Conservation (phyloP, 176 grass and related monocot species). For the Cenchrus americanus region DNA sequence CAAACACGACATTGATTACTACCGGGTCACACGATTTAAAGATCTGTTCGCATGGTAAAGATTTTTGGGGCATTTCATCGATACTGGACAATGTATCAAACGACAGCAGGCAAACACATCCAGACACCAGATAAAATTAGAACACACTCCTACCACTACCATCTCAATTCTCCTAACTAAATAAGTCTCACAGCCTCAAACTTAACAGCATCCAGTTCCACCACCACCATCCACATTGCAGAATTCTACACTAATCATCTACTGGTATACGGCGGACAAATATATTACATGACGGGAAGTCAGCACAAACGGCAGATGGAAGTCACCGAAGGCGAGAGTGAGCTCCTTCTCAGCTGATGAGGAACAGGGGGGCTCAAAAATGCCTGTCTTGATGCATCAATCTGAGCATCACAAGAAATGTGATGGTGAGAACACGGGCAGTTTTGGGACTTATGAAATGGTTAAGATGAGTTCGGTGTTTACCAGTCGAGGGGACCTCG, state of each 20-base stretch:
- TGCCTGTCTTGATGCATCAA: neutral
- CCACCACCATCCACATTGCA: constrained; percentile 24
- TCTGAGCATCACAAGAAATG: constrained; percentile 27
- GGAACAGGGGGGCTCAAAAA: constrained; percentile 7
- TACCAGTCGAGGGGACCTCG: constrained; percentile 22
- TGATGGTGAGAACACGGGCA: neutral
- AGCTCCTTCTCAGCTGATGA: neutral
- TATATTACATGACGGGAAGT: constrained; percentile 47
- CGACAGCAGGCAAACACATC: neutral
- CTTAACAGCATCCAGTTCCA: neutral
- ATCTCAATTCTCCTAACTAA: constrained; percentile 19
- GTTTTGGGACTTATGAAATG: neutral
- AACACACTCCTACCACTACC: constrained; percentile 20
- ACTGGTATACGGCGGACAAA: constrained; percentile 16
- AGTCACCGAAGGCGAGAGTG: neutral
- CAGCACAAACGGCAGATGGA: constrained; percentile 2
- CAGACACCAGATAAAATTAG: neutral
- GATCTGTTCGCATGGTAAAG: neutral
- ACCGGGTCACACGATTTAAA: neutral
- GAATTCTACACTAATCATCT: constrained; percentile 28
- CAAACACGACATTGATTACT: neutral
- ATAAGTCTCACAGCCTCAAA: neutral
- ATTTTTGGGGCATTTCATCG: neutral
- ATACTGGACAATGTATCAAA: neutral
- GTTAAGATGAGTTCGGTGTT: neutral